These are phyloP conservation scores for Pelargonium australe DNA, from an alignment of 441 rosid species.

Conservation along the genomic window DNA sequence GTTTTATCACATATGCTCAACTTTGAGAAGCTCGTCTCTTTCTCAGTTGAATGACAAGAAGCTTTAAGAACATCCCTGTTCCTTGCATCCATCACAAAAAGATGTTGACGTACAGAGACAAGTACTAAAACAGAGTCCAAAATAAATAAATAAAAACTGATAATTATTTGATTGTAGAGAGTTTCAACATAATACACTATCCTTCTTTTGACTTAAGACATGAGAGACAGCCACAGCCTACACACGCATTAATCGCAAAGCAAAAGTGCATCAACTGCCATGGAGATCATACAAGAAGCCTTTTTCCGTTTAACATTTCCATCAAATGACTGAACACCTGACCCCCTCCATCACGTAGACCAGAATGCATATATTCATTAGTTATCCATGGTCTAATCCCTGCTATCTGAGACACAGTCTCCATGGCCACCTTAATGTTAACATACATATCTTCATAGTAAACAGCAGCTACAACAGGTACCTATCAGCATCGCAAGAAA, in stretches of 20 bases:
- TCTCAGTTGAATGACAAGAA: no score
- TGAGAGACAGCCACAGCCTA: neutral
- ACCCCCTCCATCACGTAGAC: constrained; percentile 71
- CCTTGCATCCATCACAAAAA: no score
- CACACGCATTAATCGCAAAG: neutral
- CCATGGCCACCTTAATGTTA: constrained; percentile 68
- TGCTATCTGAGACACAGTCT: constrained; percentile 65
- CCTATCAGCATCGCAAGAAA: constrained; percentile 33
- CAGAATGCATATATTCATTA: constrained; percentile 88
- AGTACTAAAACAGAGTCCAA: no score
- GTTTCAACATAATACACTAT: neutral
- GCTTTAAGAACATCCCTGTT: no score
- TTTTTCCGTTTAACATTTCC: constrained; percentile 80
- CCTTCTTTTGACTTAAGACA: neutral
- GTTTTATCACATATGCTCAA: no score
- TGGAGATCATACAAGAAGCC: constrained; percentile 50
- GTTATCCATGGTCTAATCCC: constrained; percentile 80
- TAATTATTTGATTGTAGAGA: no score
- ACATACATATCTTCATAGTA: constrained; percentile 87
- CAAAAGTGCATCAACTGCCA: neutral
- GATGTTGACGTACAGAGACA: no score
- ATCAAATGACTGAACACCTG: constrained; percentile 42
- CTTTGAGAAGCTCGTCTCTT: no score
- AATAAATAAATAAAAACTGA: no score
- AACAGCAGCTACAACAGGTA: constrained; percentile 82